Evolutionary conservation across 805 yeast species (phyloP), one percentile per base, ranked within the genome.

Genomic region (Candida arabinofermentans): DNA sequence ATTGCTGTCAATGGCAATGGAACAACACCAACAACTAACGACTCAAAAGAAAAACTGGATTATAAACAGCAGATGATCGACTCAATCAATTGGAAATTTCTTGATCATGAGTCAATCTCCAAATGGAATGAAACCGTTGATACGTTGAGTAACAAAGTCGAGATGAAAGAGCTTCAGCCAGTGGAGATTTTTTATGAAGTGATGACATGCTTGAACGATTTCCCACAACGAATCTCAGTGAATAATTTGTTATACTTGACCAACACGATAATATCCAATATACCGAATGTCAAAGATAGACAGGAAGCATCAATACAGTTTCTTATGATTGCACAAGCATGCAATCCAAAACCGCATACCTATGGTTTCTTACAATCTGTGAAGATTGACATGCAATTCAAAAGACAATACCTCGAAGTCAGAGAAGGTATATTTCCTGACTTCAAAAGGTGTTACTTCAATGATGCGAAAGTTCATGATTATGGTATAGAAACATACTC

Each of bases 401-500:
- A 63, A 41, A 47, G 54, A 17, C 50, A 54, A 30, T 53, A 59
- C 40, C 47, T 65, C 9, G 65, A 62, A 3, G 43, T 65, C 35
- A 52, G 47, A 34, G 44, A 55, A 6, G 63, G 58, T 2, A 34
- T 66, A 39, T 64, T 51, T 44, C 56, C 55, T 8, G 62, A 59
- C 21, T 61, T 50, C 42, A 53, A 54, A 29, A 53, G 50, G 39
- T 50, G 48, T 32, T 57, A 59, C 26, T 63, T 54, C 43, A 51
- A 47, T 13, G 63, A 61, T 42, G 62, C 64, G 2, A 58, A 54
- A 43, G 44, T 48, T 12, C 46, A 59, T 29, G 60, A 56, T 19
- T 62, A 51, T 39, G 59, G 64, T 13, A 53, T 61, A 17, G 53
- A 47, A 13, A 46, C 54, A 3, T 87, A 69, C 64, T 83, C 85